Base-by-base conservation (phyloP, 331 rosid species). In the Quercus tomentella region DNA sequence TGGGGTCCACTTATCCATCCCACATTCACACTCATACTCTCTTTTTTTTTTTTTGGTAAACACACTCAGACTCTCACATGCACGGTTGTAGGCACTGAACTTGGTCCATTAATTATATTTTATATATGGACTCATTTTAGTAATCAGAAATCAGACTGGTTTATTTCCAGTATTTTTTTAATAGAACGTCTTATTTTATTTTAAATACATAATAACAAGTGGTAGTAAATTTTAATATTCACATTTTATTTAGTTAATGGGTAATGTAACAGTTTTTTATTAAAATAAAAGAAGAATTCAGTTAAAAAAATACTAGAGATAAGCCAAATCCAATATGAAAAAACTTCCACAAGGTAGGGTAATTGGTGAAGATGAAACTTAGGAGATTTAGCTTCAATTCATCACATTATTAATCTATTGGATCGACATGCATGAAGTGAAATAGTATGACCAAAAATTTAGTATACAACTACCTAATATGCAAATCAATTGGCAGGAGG, bases 291-390 rank as follows among this genome's bases (percentile, higher is more conserved):
- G 0, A 1, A 2, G 0, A 41, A 8, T 41, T 0, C 0, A 41
- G 0, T 41, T 41, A 41, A 41, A 41, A 37, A 41, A 41, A 2
- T 37, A 37, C 0, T 8, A 0, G 0, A 37, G 0, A 0, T 8
- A 41, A 41, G 3, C 0, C 45, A 41, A 37, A 41, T 2, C 1
- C 0, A 2, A 8, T 8, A 2, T 0, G 0, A 41, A 41, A 41
- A 41, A 41, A 8, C 12, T 1, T 7, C 12, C 45, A 0, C 0
- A 41, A 8, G 1, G 1, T 41, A 7, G 12, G 1, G 45, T 8
- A 41, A 41, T 8, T 8, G 11, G 12, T 41, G 45, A 41, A 41
- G 4, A 41, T 41, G 45, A 41, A 41, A 41, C 45, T 41, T 8
- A 41, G 45, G 45, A 41, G 45, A 41, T 41, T 41, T 1, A 41